These are phyloP conservation scores for Pichia sp. DNA, from an alignment of 1,139 yeast species.

Conservation along the genomic window DNA sequence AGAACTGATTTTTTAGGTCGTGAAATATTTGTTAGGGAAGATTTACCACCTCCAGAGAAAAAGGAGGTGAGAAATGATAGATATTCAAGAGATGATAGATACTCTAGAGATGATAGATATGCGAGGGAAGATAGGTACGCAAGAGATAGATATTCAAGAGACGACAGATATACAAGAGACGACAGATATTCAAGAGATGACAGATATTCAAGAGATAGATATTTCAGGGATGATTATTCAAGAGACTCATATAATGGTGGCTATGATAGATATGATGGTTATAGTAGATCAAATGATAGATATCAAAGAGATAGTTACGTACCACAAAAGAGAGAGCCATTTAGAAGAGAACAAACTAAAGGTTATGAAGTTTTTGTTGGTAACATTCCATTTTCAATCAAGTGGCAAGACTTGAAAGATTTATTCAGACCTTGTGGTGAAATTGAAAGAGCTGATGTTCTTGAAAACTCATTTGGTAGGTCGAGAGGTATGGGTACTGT, in stretches of 20 bases:
- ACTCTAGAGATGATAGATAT: slow-evolving; percentile 2
- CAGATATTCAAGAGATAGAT: slow-evolving; percentile 8
- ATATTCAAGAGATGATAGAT: slow-evolving; percentile 6
- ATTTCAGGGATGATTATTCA: neutral
- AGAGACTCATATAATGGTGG: neutral
- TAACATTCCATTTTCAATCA: slow-evolving; percentile 71
- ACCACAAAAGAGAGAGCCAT: slow-evolving; percentile 9
- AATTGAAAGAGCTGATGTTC: slow-evolving; percentile 76
- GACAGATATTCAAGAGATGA: slow-evolving; percentile 7
- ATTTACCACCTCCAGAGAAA: slow-evolving; percentile 65
- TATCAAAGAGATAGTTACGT: slow-evolving; percentile 12
- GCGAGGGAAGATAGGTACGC: slow-evolving; percentile 1
- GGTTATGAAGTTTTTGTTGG: slow-evolving; percentile 75
- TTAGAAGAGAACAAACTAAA: slow-evolving; percentile 26
- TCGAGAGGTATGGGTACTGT: slow-evolving; percentile 86
- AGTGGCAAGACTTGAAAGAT: slow-evolving; percentile 84
- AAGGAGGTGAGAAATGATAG: slow-evolving; percentile 9
- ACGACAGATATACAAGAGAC: slow-evolving; percentile 4
- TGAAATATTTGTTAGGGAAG: slow-evolving; percentile 85
- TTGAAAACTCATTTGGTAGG: slow-evolving; percentile 61
- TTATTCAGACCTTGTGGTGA: slow-evolving; percentile 72
- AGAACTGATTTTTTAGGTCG: slow-evolving; percentile 68
- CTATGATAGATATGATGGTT: slow-evolving; percentile 6
- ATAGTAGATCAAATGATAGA: slow-evolving; percentile 15
- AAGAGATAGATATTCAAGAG: slow-evolving; percentile 11